Conservation (phyloP, 495 filamentous ascomycete species). For the Pseudoneurospora amorphoporcata region DNA sequence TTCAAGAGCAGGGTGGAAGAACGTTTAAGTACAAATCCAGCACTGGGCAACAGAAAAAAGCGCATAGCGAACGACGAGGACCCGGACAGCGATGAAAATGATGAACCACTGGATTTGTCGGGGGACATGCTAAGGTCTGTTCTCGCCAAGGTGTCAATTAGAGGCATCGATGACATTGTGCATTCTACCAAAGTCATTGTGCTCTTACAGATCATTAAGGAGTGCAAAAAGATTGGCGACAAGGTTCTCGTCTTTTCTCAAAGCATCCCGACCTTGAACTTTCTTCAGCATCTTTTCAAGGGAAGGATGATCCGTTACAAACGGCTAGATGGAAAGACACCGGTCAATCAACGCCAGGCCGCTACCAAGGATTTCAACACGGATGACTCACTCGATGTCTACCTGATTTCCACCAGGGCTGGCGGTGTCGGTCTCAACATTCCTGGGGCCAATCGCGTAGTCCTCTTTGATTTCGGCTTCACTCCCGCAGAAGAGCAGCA, state of each 20-base stretch:
- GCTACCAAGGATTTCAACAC: constrained; percentile 59
- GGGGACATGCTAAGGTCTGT: constrained; percentile 23
- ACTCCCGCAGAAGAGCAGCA: constrained; percentile 79
- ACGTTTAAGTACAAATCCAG: background rate
- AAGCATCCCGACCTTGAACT: constrained; percentile 57
- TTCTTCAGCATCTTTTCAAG: constrained; percentile 47
- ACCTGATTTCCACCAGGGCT: constrained; percentile 73
- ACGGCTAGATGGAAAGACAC: constrained; percentile 57
- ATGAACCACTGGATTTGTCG: constrained; percentile 13
- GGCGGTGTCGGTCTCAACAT: constrained; percentile 82
- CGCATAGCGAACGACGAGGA: constrained; percentile 1
- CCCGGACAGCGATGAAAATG: constrained; percentile 18
- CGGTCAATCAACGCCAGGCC: constrained; percentile 43
- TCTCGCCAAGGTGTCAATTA: constrained; percentile 15
- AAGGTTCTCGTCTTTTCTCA: constrained; percentile 77
- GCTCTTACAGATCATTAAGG: constrained; percentile 53
- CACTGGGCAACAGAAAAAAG: background rate
- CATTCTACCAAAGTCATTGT: constrained; percentile 59
- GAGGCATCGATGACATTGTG: constrained; percentile 22
- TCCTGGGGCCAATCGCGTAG: constrained; percentile 70
- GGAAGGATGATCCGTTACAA: constrained; percentile 30
- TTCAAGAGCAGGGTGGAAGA: constrained; percentile 46
- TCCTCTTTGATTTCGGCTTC: constrained; percentile 78
- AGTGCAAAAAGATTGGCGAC: constrained; percentile 50
- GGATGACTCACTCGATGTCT: constrained; percentile 35